These are phyloP conservation scores for Solanum tacnaense DNA, from an alignment of 257 asterid species.

Conservation along the genomic window DNA sequence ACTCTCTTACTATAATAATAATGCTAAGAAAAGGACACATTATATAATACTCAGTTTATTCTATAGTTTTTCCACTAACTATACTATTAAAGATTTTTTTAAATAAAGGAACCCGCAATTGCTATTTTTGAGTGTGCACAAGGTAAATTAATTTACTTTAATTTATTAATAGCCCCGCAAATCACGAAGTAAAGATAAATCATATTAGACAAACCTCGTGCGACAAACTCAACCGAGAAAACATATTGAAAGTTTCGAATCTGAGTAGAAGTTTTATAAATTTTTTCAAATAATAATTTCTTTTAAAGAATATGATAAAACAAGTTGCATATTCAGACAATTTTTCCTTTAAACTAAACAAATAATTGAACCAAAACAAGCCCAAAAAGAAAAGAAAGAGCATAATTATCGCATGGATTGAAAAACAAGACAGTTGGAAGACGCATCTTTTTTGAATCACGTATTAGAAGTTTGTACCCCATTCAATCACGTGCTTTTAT, in stretches of 20 bases:
- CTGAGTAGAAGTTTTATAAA: fast-evolving
- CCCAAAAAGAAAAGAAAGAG: not conserved
- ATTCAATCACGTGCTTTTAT: not conserved
- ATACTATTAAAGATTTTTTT: not conserved
- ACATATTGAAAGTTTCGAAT: not conserved
- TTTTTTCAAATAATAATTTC: too few relatives aligned
- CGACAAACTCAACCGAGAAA: not conserved
- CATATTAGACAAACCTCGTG: not conserved
- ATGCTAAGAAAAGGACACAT: not conserved
- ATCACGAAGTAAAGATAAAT: not conserved
- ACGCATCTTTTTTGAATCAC: constrained; percentile 2
- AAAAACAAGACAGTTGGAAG: constrained; percentile 1
- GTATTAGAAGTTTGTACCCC: not conserved
- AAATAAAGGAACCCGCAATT: not conserved
- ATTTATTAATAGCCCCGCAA: not conserved
- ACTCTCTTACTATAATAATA: not conserved
- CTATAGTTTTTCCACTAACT: not conserved
- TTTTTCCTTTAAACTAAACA: not conserved
- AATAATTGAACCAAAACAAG: not conserved
- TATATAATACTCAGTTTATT: not conserved
- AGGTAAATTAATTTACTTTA: not conserved
- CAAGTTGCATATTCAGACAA: too few relatives aligned
- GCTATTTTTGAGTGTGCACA: not conserved
- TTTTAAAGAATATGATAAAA: too few relatives aligned
- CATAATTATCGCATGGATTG: constrained; percentile 10